Base-by-base conservation (phyloP, 768 basidiomycete genomes). In the Phanerodontia chrysosporium region DNA sequence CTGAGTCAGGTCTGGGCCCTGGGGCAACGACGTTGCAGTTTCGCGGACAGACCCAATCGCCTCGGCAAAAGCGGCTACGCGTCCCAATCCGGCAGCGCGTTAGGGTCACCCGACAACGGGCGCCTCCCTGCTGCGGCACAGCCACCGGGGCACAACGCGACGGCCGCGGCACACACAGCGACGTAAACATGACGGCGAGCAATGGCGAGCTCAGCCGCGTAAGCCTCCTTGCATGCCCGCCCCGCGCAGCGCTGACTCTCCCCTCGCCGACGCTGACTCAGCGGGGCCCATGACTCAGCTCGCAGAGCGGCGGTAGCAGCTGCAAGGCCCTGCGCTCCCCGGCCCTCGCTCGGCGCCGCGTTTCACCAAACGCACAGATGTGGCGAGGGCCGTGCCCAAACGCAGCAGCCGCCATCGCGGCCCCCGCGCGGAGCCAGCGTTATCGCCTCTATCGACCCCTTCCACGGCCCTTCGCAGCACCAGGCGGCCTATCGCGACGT, bases 121-220 rank as follows among this genome's bases (percentile, higher is more conserved):
- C 49, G 49, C 29, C 49, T 51, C 28, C 10, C 28, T 27, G 27
- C 28, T 21, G 49, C 21, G 49, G 29, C 49, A 51, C 49, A 6
- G 46, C 46, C 46, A 42, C 39, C 8, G 18, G 46, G n/a, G n/a
- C n/a, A n/a, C n/a, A n/a, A n/a, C n/a, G n/a, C n/a, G n/a, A n/a
- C n/a, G n/a, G n/a, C n/a, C n/a, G n/a, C n/a, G n/a, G n/a, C n/a
- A n/a, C n/a, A n/a, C n/a, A n/a, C n/a, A 28, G 12, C 46, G 24
- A 51, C 49, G 49, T 51, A 51, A 51, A 51, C n/a, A 51, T 51
- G 49, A 51, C 49, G 49, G 49, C 49, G 9, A 28, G 22, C n/a
- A n/a, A 28, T 8, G 24, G 46, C 39, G 18, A 8, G 9, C 39
- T 42, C 8, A 18, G 39, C 46, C 46, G 46, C 46, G 46, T 48